Base-by-base conservation (phyloP, 2,329 filamentous ascomycete genomes). In the Fusarium sacchari region DNA sequence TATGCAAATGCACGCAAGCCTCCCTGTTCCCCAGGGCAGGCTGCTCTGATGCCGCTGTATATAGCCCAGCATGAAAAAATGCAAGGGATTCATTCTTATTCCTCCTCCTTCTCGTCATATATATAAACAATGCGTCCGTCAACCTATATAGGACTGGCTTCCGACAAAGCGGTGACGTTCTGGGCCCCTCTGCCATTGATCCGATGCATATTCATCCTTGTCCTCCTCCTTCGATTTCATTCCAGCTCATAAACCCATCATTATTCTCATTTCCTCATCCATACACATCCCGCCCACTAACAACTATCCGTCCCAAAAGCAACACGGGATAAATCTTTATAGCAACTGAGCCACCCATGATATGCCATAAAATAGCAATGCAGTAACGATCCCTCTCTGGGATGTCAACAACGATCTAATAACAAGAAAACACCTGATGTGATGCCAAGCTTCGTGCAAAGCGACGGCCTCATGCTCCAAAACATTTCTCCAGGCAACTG, bases 1-100 rank as follows among this genome's bases (percentile, higher is more conserved):
- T 71, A 78, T 78, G 67, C 72, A 72, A 69, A 78, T 78, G 69
- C 76, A 74, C 67, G 49, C 44, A n/a, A 50, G 37, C 47, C 56
- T 50, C 63, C 55, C 46, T 42, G 14, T 26, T 42, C 44, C 24
- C 26, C 32, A 20, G 30, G 50, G 43, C 37, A 57, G 39, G 22
- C 44, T 52, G 57, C 55, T 64, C 50, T 63, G 44, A 49, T 44
- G 44, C 68, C 55, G 44, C 36, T 32, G 39, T 57, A 30, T 49
- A 43, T 52, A 59, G 30, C 60, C 71, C 47, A 59, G 50, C 72
- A 73, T 62, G 42, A 49, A 37, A 37, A 70, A 50, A 64, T 56
- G 68, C 50, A 64, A 69, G 20, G n/a, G 44, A 53, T 47, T 55
- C 53, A 73, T 67, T 66, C 65, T 75, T 55, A 60, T 70, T 67